Evolutionary conservation across 139 green algal species (phyloP).

Genomic region (Chlamydomonas schloesseri): DNA sequence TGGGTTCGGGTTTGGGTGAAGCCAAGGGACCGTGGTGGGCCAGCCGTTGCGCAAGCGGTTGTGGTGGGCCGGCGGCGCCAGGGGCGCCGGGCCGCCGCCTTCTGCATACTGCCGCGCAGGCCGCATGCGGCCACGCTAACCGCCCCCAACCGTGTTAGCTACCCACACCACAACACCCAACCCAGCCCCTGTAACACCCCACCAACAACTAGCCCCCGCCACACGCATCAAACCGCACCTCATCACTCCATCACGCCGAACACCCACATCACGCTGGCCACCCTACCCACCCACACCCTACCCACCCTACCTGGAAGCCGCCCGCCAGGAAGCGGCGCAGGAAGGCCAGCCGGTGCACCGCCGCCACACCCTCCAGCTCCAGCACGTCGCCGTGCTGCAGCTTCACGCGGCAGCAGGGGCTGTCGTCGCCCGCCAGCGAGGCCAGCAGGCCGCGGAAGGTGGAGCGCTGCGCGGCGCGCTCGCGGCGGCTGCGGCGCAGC

Average conservation of each 20-base stretch:
- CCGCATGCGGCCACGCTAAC: no score
- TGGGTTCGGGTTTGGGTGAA: no score
- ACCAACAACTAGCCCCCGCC: background rate
- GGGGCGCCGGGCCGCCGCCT: no score
- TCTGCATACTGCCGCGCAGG: no score
- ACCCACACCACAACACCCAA: no score
- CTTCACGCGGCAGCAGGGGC: slow-evolving; percentile 68
- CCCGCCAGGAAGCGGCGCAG: slow-evolving; percentile 72
- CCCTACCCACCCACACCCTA: background rate
- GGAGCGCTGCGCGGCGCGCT: slow-evolving; percentile 55
- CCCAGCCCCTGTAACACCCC: no score
- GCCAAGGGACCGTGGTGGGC: no score
- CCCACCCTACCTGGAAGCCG: slow-evolving; percentile 71
- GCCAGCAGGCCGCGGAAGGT: slow-evolving; percentile 74
- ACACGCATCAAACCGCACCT: no score
- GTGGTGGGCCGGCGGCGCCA: no score
- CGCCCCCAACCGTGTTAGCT: no score
- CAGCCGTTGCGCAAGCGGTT: no score
- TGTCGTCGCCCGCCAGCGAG: slow-evolving; percentile 27
- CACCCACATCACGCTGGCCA: background rate
- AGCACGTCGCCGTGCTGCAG: slow-evolving; percentile 70
- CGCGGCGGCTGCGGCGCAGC: slow-evolving; percentile 67
- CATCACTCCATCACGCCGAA: no score
- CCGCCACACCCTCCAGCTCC: slow-evolving; percentile 67
- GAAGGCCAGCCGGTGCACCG: slow-evolving; percentile 69